Base-by-base conservation (phyloP, 176 grass and related monocot genomes). In the Leersia perrieri region DNA sequence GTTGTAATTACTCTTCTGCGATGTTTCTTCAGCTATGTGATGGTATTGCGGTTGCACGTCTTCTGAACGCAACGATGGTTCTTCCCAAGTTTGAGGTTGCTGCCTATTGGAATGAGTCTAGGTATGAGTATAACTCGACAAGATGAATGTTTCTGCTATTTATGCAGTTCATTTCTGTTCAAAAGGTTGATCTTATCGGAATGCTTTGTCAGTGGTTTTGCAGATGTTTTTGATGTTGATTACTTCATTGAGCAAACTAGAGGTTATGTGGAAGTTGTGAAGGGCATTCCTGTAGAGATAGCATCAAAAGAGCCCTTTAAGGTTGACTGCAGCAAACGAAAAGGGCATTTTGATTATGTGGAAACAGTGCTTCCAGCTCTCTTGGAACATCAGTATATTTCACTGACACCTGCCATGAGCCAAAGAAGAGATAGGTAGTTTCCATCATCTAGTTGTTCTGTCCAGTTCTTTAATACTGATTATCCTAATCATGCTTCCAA, bases 61-160 rank as follows among this genome's bases (percentile, higher is more conserved):
- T 99, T 73, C 84, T 99, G 18, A 99, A 99, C 2, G 90, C 96
- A 18, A 95, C 96, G 9, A 87, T 99, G 87, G 89, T 99, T 67
- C 80, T 95, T 63, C 96, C 93, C 33, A 95, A 93, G 81, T 99
- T 99, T 86, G 89, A 99, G 75, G 93, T 90, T 58, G 90, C 93
- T 16, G 90, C 93, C 45, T 99, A 99, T 29, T 95, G 96, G 96
- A 99, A 99, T 22, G 96, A 99, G 73, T 95, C 96, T 41, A 99
- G 96, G 96, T 99, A 94, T 47, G 65, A 10, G 23, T 38, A 28
- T 29, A 32, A 64, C 26, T 16, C 2, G 0, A 42, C 2, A 23
- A 62, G 81, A 78, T 5, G 2, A 80, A 66, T 22, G 33, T 20
- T 29, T 82, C 42, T 62, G 29, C 3, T 14, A 57, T 11, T 60